Evolutionary conservation across 305 asterid species (phyloP), one percentile per base, ranked within the genome.

Genomic region (Plantago rigida): DNA sequence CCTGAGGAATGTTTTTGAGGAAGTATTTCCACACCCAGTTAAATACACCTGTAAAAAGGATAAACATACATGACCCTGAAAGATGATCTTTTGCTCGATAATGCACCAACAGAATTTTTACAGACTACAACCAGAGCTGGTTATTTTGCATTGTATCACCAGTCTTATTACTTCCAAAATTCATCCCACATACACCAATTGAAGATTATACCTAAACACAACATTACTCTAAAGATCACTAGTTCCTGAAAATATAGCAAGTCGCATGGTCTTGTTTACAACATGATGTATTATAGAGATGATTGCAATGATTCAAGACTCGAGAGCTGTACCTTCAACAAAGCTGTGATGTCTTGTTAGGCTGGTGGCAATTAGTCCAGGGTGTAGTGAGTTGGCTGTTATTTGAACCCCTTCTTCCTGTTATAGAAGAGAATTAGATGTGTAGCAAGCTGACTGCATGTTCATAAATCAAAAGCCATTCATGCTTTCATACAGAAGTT

Each of bases 321-420:
- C 1, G 10, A 68, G 57, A 49, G 56, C 9, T 65, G 69, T 69
- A 90, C 97, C 87, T 9, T 69, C 81, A 47, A 85, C 26, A 15
- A 84, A 31, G 39, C 78, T 70, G 52, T 74, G 81, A 70, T 90
- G 78, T 26, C 95, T 85, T 24, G 72, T 10, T 70, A 91, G 94
- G 77, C 86, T 91, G 76, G 97, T 91, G 71, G 79, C 66, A 51
- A 91, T 86, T 15, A 83, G 71, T 66, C 97, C 97, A 3, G 97
- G 97, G 66, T 91, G 97, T 17, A 91, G 81, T 13, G 96, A 84
- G 69, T 91, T 91, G 19, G 92, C 97, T 69, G 97, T 91, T 76
- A 91, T 77, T 51, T 80, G 66, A 56, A 74, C 82, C 64, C 95
- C 87, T 79, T 87, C 97, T 69, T 85, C 97, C 97, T 85, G 83